A percentile compares a stretch with the other conserved stretches of the same genome.
Evolutionary conservation across 768 basidiomycete genomes (phyloP).

Genomic region (Mrakia blollopis): DNA sequence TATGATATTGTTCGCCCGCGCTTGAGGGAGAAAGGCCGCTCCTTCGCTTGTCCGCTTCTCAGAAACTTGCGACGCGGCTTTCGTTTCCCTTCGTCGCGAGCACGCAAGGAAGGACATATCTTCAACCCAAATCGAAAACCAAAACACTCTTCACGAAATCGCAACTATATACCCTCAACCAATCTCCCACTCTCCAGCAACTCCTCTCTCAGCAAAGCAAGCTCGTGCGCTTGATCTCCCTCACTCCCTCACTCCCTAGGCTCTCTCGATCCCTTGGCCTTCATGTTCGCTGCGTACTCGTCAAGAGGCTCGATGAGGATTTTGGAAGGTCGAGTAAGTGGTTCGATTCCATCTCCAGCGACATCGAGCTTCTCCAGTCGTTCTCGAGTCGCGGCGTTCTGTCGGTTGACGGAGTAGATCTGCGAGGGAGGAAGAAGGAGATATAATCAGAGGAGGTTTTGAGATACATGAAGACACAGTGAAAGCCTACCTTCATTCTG

Average conservation of each 20-base stretch:
- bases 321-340: constrained; percentile 49
- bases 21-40: too few species aligned
- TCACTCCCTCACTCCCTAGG: neutral
- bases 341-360: constrained; percentile 47
- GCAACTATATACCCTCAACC: too few species aligned
- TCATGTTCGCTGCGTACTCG: constrained; percentile 41
- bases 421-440: neutral
- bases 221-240: too few species aligned
- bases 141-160: too few species aligned
- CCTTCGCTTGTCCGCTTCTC: too few species aligned
- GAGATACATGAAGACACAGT: neutral
- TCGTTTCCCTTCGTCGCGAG: too few species aligned
- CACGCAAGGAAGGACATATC: too few species aligned
- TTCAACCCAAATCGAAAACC: too few species aligned
- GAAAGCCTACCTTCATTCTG: constrained; percentile 46
- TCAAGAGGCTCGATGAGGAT: constrained; percentile 44
- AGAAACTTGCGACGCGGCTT: too few species aligned
- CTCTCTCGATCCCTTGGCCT: constrained; percentile 39
- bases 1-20: too few species aligned
- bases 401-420: constrained; percentile 53
- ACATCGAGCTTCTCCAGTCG: constrained; percentile 49
- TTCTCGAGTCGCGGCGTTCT: constrained; percentile 48
- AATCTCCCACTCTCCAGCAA: too few species aligned
- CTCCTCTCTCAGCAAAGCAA: too few species aligned
- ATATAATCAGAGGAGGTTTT: neutral